Conservation (phyloP, 2,329 filamentous ascomycete species). For the Penicillium nordicum region DNA sequence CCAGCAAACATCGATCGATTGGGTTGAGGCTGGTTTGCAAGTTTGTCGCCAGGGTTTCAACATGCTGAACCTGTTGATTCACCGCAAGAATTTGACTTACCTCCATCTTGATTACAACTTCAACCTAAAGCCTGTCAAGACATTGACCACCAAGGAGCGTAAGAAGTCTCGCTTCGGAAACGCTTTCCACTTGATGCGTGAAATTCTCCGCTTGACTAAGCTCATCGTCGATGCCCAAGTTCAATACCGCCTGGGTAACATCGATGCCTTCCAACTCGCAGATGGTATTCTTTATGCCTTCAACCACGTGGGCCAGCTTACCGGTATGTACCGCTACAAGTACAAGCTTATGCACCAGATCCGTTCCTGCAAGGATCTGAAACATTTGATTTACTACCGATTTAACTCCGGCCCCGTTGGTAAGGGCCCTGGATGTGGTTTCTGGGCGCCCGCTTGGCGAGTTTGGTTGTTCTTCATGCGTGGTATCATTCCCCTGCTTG, state of each 20-base stretch:
- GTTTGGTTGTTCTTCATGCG: conserved; percentile 99
- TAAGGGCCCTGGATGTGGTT: conserved; percentile 95
- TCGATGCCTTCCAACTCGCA: conserved; percentile 96
- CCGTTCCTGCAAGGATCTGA: conserved; percentile 95
- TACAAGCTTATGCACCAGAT: conserved; percentile 99
- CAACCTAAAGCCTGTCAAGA: conserved; percentile 98
- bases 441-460: conserved; percentile 98
- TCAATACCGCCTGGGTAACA: conserved; percentile 94
- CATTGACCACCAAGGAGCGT: conserved; percentile 94
- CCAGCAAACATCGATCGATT: conserved; percentile 98
- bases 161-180: conserved; percentile 99
- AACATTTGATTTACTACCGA: conserved; percentile 98
- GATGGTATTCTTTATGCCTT: conserved; percentile 99
- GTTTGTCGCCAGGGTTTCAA: conserved; percentile 98
- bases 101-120: conserved; percentile 99
- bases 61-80: conserved; percentile 96
- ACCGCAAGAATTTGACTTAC: conserved; percentile 97
- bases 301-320: conserved; percentile 97
- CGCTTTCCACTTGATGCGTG: conserved; percentile 97
- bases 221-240: conserved; percentile 98
- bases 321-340: conserved; percentile 99
- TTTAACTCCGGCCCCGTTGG: conserved; percentile 97
- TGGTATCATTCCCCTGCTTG: conserved; percentile 92
- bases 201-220: conserved; percentile 93
- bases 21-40: conserved; percentile 97